Conservation (phyloP, 768 basidiomycete species). For the Lyophyllum atratum region DNA sequence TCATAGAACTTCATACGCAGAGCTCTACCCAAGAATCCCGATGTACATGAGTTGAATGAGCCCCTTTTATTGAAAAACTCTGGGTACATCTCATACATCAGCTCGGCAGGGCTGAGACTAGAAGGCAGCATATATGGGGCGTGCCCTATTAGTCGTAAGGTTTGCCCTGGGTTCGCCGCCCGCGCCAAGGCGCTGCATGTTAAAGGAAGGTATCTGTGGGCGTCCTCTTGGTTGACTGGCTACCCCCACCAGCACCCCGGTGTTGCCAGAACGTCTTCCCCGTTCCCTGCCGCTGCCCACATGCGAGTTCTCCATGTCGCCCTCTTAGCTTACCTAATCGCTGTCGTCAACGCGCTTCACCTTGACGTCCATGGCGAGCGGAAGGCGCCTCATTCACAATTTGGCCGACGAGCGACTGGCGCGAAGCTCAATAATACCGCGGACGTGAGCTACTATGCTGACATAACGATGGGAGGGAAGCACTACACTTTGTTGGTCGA, state of each 20-base stretch:
- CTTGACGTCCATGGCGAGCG: conserved; percentile 22
- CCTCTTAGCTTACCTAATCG: conserved; percentile 5
- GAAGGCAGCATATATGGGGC: not conserved
- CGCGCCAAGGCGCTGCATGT: not conserved
- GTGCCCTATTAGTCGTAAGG: no score
- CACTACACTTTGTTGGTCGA: conserved; percentile 43
- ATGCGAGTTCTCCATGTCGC: conserved; percentile 11
- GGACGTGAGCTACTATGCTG: conserved; percentile 41
- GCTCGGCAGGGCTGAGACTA: not conserved
- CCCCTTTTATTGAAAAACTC: not conserved
- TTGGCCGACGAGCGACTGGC: conserved; percentile 12
- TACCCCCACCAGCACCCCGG: conserved; percentile 6
- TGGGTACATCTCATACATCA: not conserved
- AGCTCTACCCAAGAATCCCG: not conserved
- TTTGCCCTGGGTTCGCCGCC: not conserved
- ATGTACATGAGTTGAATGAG: not conserved
- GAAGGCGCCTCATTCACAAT: conserved; percentile 1
- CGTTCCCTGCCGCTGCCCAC: not conserved
- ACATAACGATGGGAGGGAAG: conserved; percentile 38
- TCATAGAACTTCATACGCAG: no score
- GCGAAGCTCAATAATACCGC: conserved; percentile 34
- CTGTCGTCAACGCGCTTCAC: conserved; percentile 14
- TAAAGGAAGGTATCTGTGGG: not conserved
- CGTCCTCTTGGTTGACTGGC: not conserved
- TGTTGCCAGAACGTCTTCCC: not conserved